These are phyloP conservation scores for Stereum hirsutum DNA, from an alignment of 1,284 basidiomycete species.

Conservation along the genomic window DNA sequence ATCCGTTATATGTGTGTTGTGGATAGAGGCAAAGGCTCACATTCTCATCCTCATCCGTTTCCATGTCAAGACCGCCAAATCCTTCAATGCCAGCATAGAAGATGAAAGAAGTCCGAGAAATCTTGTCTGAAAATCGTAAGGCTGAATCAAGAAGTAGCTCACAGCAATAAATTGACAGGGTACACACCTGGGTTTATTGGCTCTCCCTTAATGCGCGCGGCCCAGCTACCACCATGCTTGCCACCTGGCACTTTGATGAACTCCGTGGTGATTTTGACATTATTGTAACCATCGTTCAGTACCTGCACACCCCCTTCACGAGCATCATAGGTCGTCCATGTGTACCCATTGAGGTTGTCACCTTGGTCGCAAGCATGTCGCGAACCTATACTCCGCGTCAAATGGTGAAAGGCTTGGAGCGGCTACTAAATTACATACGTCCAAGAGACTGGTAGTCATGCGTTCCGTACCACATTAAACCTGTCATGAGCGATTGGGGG, in stretches of 20 bases:
- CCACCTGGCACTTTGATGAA: constrained; percentile 79
- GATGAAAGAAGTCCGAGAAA: constrained; percentile 64
- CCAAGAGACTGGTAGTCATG: constrained; percentile 68
- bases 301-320: constrained; percentile 81
- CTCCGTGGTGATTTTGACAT: constrained; percentile 78
- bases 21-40: constrained; percentile 30
- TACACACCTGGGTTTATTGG: constrained; percentile 60
- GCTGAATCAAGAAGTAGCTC: constrained; percentile 1
- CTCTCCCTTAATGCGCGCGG: constrained; percentile 77
- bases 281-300: constrained; percentile 74
- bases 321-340: constrained; percentile 84
- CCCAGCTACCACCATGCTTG: constrained; percentile 83
- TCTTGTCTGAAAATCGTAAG: constrained; percentile 25
- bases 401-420: constrained; percentile 6
- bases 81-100: constrained; percentile 88
- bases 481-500: constrained; percentile 84
- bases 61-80: constrained; percentile 72
- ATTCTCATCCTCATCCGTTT: constrained; percentile 64
- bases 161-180: neutral
- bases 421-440: constrained; percentile 32
- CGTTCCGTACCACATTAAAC: constrained; percentile 87
- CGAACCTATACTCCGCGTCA: constrained; percentile 37
- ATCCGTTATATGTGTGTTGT: constrained; percentile 1
- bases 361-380: constrained; percentile 89
- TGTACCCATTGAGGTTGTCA: constrained; percentile 74